Percentiles rank a stretch among this genome's conserved stretches.
Evolutionary conservation across 805 yeast species (phyloP).

Genomic region (Kazachstania viticola): DNA sequence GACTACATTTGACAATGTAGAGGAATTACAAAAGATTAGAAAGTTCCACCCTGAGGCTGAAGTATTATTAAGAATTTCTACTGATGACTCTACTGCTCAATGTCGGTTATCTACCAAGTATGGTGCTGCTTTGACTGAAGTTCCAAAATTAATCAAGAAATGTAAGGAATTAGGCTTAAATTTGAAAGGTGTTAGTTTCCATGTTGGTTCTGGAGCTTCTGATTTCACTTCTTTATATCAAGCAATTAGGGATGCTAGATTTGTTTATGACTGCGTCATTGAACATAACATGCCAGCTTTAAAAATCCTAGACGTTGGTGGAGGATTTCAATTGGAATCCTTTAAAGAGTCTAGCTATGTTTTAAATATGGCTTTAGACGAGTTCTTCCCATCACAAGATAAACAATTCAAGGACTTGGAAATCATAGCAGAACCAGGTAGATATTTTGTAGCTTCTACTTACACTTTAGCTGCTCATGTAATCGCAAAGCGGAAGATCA

Average conservation of each 20-base stretch:
- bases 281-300: conserved; percentile 35
- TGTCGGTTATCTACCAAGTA: conserved; percentile 82
- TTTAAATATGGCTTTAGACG: conserved; percentile 43
- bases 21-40: conserved; percentile 68
- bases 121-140: conserved; percentile 59
- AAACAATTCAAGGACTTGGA: conserved; percentile 21
- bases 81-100: conserved; percentile 81
- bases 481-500: conserved; percentile 61
- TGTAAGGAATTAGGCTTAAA: conserved; percentile 53
- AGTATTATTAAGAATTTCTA: conserved; percentile 67
- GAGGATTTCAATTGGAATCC: conserved; percentile 67
- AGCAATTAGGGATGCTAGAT: conserved; percentile 63
- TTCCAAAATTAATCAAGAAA: conserved; percentile 42
- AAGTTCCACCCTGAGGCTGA: conserved; percentile 57
- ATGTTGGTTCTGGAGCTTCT: conserved; percentile 87
- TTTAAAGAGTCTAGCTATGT: conserved; percentile 50
- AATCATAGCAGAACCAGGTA: conserved; percentile 88
- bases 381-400: conserved; percentile 51
- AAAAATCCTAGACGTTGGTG: conserved; percentile 74
- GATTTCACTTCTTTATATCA: conserved; percentile 54
- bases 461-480: conserved; percentile 77
- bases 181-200: conserved; percentile 84
- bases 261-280: conserved; percentile 50
- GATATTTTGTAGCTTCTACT: conserved; percentile 76
- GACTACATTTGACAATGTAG: conserved; percentile 84